These are phyloP conservation scores for Yamadazyma endophytica DNA, from an alignment of 805 yeast genomes.

Conservation along the genomic window DNA sequence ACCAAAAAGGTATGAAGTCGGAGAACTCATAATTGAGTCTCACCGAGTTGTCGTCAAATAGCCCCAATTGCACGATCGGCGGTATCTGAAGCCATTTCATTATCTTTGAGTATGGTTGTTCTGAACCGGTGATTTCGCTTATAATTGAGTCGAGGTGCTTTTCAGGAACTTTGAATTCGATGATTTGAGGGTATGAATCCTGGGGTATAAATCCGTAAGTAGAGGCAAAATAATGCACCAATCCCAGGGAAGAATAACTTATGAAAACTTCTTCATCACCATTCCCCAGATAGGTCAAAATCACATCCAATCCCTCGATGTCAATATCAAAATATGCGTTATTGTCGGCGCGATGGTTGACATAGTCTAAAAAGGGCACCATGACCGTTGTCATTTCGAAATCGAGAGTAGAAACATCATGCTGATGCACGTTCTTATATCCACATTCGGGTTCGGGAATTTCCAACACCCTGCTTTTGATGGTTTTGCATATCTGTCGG, in stretches of 20 bases:
- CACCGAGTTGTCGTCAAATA: conserved; percentile 2
- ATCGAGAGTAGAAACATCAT: conserved; percentile 44
- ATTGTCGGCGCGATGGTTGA: conserved; percentile 45
- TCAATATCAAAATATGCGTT: conserved; percentile 62
- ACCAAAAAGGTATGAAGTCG: conserved; percentile 13
- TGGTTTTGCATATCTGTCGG: conserved; percentile 37
- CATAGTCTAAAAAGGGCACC: conserved; percentile 67
- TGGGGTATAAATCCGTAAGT: conserved; percentile 31
- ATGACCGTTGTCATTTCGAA: conserved; percentile 42
- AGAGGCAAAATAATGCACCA: conserved; percentile 16
- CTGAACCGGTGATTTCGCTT: conserved; percentile 8
- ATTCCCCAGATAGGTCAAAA: conserved; percentile 54
- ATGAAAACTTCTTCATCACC: conserved; percentile 10
- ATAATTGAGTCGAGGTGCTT: too few species aligned
- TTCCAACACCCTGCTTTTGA: conserved; percentile 59
- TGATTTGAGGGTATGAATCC: too few species aligned
- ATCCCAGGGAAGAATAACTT: conserved; percentile 7
- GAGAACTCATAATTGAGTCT: conserved; percentile 6
- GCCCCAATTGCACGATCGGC: conserved; percentile 21
- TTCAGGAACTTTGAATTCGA: too few species aligned
- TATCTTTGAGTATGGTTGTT: too few species aligned
- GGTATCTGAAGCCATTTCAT: conserved; percentile 24
- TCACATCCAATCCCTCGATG: conserved; percentile 34
- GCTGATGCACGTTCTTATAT: too few species aligned
- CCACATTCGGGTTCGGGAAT: too few species aligned